Percentiles rank a stretch among this genome's conserved stretches.
These are phyloP conservation scores for Phaseolus coccineus DNA, from an alignment of 331 rosid species.

Conservation along the genomic window DNA sequence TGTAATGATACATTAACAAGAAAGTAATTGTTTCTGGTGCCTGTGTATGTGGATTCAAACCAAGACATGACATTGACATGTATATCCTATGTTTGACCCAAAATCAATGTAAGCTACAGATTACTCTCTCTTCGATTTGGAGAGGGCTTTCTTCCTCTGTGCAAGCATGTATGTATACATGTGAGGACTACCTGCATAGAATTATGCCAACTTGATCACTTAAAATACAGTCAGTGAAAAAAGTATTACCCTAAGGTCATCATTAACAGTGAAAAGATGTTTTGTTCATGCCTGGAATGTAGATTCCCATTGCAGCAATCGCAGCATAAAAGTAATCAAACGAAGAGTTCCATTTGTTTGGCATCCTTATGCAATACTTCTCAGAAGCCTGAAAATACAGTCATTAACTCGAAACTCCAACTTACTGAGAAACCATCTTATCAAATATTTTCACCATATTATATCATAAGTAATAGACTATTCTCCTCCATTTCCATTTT, in stretches of 20 bases:
- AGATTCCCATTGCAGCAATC: conserved; percentile 60
- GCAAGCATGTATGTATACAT: conserved; percentile 79
- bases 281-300: conserved; percentile 78
- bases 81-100: conserved; percentile 15
- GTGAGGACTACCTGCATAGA: conserved; percentile 82
- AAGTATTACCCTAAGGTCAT: neutral
- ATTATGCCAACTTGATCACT: conserved; percentile 33
- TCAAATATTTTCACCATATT: conserved; percentile 29
- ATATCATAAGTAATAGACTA: conserved; percentile 1
- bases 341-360: conserved; percentile 87
- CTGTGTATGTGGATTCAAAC: conserved; percentile 13
- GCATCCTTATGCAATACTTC: conserved; percentile 86
- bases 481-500: conserved; percentile 3
- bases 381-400: conserved; percentile 71
- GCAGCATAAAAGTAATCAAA: conserved; percentile 73
- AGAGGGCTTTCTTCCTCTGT: conserved; percentile 84
- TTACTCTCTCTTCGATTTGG: conserved; percentile 73
- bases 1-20: conserved; percentile 18
- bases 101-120: conserved; percentile 1
- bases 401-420: conserved; percentile 29
- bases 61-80: conserved; percentile 30
- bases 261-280: conserved; percentile 16
- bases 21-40: conserved; percentile 14
- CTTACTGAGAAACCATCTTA: conserved; percentile 26
- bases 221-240: conserved; percentile 21